A percentile compares a stretch with the other conserved stretches of the same genome.
Conservation (phyloP, 768 basidiomycete genomes). For the Pseudohyphozyma bogoriensis region DNA sequence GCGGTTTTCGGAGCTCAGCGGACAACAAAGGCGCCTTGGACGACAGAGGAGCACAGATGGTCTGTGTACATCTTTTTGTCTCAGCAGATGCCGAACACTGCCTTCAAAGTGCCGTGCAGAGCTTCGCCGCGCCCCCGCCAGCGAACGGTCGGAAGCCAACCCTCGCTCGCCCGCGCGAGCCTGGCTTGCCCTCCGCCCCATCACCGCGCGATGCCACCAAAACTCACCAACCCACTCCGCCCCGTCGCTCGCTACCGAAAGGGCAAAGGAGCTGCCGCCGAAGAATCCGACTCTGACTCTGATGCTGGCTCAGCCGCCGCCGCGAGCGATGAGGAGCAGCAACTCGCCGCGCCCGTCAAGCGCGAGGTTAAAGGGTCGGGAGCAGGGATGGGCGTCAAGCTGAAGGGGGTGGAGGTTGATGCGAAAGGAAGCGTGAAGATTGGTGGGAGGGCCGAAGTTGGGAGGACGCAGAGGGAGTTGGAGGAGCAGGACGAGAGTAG, state of each 20-base stretch:
- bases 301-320: slow-evolving; percentile 27
- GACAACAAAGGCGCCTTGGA: no score
- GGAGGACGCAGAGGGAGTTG: slow-evolving; percentile 55
- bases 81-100: no score
- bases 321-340: slow-evolving; percentile 36
- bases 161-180: no score
- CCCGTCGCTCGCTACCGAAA: slow-evolving; percentile 83
- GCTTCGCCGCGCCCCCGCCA: no score
- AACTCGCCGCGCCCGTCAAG: slow-evolving; percentile 32
- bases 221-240: slow-evolving; percentile 20
- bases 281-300: slow-evolving; percentile 13
- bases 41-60: no score
- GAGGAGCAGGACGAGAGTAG: not conserved
- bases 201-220: slow-evolving; percentile 9
- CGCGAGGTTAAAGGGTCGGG: not conserved
- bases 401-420: slow-evolving; percentile 72
- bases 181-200: not conserved
- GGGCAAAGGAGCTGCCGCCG: slow-evolving; percentile 44
- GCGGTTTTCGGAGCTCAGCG: no score
- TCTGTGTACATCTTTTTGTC: no score
- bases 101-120: no score
- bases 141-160: no score
- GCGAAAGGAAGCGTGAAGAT: slow-evolving; percentile 69
- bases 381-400: slow-evolving; percentile 59
- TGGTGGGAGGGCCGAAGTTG: slow-evolving; percentile 66